Evolutionary conservation across 2,329 filamentous ascomycete species (phyloP).

Genomic region (Diaporthe sp.): DNA sequence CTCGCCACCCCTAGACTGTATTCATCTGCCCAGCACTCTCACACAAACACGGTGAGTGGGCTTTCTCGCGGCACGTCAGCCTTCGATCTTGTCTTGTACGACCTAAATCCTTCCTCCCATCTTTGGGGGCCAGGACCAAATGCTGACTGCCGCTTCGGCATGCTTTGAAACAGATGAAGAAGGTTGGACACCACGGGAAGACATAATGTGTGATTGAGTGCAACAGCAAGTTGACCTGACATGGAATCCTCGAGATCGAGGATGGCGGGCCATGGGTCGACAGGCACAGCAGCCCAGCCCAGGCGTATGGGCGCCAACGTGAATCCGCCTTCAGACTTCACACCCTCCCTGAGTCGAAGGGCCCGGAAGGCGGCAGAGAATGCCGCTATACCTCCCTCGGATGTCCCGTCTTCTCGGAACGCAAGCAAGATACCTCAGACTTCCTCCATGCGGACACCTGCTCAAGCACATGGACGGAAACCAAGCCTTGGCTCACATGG

Average conservation of each 20-base stretch:
- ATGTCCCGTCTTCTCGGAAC: constrained; percentile 41
- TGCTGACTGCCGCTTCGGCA: constrained; percentile 30
- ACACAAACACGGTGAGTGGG: constrained; percentile 34
- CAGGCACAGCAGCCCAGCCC: constrained; percentile 45
- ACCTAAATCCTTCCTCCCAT: constrained; percentile 8
- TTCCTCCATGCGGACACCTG: constrained; percentile 48
- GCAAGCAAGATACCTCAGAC: constrained; percentile 56
- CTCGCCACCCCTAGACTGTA: constrained; percentile 3
- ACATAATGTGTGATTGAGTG: constrained; percentile 40
- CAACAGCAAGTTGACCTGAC: constrained; percentile 44
- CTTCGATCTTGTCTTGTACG: not conserved
- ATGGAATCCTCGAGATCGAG: constrained; percentile 52
- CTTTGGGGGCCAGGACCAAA: constrained; percentile 15
- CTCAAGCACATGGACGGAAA: constrained; percentile 46
- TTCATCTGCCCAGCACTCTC: not conserved
- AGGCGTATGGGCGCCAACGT: constrained; percentile 48
- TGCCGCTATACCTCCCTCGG: constrained; percentile 31
- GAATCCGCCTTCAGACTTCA: constrained; percentile 47
- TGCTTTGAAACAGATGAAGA: constrained; percentile 41
- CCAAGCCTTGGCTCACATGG: constrained; percentile 59
- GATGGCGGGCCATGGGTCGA: constrained; percentile 46
- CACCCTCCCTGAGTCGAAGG: constrained; percentile 45
- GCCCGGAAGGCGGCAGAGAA: constrained; percentile 48
- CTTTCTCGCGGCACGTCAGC: not conserved
- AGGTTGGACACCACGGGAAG: constrained; percentile 40